These are phyloP conservation scores for Amphichorda felina DNA, from an alignment of 2,329 filamentous ascomycete species.

Conservation along the genomic window DNA sequence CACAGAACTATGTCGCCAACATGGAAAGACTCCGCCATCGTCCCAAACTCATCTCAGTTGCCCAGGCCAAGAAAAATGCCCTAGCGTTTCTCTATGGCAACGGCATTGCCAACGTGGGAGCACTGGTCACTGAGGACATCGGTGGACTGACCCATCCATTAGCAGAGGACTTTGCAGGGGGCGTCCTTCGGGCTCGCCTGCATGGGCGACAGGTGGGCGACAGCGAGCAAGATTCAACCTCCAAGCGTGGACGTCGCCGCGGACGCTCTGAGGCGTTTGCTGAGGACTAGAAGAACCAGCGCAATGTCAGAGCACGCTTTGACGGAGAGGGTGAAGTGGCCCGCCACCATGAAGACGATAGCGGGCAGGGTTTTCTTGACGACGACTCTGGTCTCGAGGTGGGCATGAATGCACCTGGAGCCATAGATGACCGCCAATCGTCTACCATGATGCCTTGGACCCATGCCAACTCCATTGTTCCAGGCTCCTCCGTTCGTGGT, in stretches of 20 bases:
- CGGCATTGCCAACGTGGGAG: slow-evolving; percentile 21
- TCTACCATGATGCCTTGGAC: slow-evolving; percentile 42
- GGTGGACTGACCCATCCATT: slow-evolving; percentile 25
- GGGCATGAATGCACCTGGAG: slow-evolving; percentile 54
- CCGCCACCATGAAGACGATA: slow-evolving; percentile 10
- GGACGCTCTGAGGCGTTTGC: slow-evolving; percentile 30
- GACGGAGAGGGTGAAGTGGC: slow-evolving; percentile 16
- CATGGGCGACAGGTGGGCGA: slow-evolving; percentile 11
- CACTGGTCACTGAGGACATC: slow-evolving; percentile 12
- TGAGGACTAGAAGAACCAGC: slow-evolving; percentile 18
- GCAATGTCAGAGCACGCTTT: slow-evolving; percentile 25
- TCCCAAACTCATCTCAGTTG: slow-evolving; percentile 11
- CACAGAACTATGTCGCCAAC: slow-evolving; percentile 32
- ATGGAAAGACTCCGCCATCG: slow-evolving; percentile 32
- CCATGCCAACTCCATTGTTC: slow-evolving; percentile 29
- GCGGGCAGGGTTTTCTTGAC: slow-evolving; percentile 18
- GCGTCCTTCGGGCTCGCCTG: slow-evolving; percentile 22
- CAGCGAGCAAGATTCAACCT: slow-evolving; percentile 1
- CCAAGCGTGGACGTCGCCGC: slow-evolving; percentile 21
- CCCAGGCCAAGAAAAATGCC: slow-evolving; percentile 27
- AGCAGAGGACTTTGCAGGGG: slow-evolving; percentile 29
- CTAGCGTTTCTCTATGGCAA: slow-evolving; percentile 15
- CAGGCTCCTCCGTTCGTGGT: slow-evolving; percentile 31
- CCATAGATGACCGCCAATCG: slow-evolving; percentile 54
- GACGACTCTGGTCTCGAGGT: slow-evolving; percentile 45